These are phyloP conservation scores for Suillus subalutaceus DNA, from an alignment of 768 basidiomycete species.

Conservation along the genomic window DNA sequence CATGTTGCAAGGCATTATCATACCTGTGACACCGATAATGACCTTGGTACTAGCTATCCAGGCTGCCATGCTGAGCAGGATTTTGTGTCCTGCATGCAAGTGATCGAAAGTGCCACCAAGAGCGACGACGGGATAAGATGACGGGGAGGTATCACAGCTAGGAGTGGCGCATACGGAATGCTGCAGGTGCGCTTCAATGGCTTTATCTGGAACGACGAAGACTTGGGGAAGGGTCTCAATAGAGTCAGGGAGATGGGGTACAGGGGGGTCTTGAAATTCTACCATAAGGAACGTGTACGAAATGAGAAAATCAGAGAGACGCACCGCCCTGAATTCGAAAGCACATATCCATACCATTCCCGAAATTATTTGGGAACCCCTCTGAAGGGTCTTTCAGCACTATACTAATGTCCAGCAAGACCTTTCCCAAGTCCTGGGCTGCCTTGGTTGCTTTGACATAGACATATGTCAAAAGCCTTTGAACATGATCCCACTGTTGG, in stretches of 20 bases:
- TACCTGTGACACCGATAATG: slow-evolving; percentile 89
- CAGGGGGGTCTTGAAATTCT: slow-evolving; percentile 34
- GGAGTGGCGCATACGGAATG: not conserved
- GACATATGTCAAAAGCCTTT: slow-evolving; percentile 76
- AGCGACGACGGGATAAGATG: slow-evolving; percentile 67
- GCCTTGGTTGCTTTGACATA: slow-evolving; percentile 86
- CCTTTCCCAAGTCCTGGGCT: slow-evolving; percentile 65
- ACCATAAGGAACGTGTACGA: slow-evolving; percentile 15
- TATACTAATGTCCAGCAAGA: slow-evolving; percentile 80
- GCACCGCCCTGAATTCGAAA: slow-evolving; percentile 48
- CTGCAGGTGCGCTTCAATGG: slow-evolving; percentile 11
- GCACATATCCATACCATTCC: slow-evolving; percentile 43
- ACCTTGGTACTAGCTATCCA: slow-evolving; percentile 80
- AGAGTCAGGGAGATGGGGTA: slow-evolving; percentile 43
- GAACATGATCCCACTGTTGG: slow-evolving; percentile 64
- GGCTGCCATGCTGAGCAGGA: slow-evolving; percentile 89
- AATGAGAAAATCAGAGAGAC: slow-evolving; percentile 19
- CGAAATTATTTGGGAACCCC: slow-evolving; percentile 41
- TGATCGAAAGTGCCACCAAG: slow-evolving; percentile 98
- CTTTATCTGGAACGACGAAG: slow-evolving; percentile 20
- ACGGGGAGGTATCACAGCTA: slow-evolving; percentile 8
- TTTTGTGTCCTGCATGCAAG: slow-evolving; percentile 96
- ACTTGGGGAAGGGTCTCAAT: slow-evolving; percentile 40
- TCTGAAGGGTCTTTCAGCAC: slow-evolving; percentile 62
- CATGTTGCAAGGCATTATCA: slow-evolving; percentile 22